phyloP scores from a whole-genome alignment of 306 rosid genomes.

The Notholithocarpus densiflorus region DNA sequence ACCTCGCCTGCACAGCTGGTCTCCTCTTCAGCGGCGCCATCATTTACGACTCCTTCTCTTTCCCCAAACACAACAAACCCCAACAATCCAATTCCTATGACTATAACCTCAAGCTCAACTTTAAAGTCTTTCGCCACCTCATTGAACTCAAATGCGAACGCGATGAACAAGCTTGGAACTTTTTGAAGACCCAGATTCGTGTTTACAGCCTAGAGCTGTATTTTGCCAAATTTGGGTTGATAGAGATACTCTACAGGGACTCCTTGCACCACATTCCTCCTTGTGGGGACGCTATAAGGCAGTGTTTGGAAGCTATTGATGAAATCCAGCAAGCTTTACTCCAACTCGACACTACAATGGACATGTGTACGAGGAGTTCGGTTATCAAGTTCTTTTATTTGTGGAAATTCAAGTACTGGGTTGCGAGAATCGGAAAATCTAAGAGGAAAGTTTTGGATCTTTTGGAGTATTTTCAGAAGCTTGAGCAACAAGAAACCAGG shows the following conservation, averaged over 20 bases:
- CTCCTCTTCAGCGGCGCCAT: too few relatives aligned
- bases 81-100: background rate
- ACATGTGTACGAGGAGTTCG: background rate
- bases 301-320: slow-evolving; percentile 2
- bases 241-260: background rate
- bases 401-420: background rate
- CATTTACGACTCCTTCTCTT: too few relatives aligned
- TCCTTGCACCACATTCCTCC: background rate
- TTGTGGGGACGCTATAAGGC: background rate
- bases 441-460: background rate
- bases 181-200: slow-evolving; percentile 1
- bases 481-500: background rate
- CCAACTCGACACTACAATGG: background rate
- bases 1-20: too few relatives aligned
- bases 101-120: background rate
- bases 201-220: background rate
- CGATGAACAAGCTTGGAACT: slow-evolving; percentile 1
- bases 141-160: background rate
- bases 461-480: slow-evolving; percentile 6
- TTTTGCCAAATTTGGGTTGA: background rate
- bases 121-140: background rate
- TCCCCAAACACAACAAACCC: too few relatives aligned
- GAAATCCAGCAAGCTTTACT: background rate
- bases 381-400: background rate
- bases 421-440: background rate